Conservation (phyloP, 2,329 filamentous ascomycete species). For the Trichoderma atrobrunneum region DNA sequence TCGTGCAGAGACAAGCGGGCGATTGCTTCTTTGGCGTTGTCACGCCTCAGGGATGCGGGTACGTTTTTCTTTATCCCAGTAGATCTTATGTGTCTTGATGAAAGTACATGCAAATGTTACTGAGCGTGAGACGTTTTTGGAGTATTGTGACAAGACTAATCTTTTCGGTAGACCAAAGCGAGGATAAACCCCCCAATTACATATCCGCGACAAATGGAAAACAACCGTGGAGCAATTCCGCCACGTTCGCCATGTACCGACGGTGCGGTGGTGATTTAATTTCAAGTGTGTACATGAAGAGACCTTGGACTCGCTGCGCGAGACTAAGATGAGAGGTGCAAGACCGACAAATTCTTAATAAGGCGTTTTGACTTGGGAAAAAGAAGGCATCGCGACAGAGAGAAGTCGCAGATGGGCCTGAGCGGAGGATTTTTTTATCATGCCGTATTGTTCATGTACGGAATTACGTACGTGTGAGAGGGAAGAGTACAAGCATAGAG, state of each 20-base stretch:
- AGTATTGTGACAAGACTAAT: neutral
- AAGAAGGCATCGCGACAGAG: neutral
- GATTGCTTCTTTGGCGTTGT: slow-evolving; percentile 58
- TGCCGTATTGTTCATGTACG: neutral
- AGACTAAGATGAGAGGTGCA: neutral
- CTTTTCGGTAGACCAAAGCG: neutral
- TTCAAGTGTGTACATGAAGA: neutral
- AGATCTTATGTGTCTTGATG: neutral
- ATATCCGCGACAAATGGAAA: neutral
- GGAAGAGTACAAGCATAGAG: neutral
- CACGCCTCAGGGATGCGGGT: slow-evolving; percentile 59
- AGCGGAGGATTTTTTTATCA: neutral
- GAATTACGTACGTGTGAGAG: neutral
- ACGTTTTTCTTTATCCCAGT: slow-evolving; percentile 27
- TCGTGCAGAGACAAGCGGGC: slow-evolving; percentile 45
- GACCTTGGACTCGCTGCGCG: neutral
- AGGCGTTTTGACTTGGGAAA: neutral
- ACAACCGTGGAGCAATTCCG: neutral
- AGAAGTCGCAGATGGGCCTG: neutral
- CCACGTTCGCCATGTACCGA: neutral
- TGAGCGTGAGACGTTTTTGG: neutral
- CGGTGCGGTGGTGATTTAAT: neutral
- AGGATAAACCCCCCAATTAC: neutral
- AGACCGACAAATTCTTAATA: neutral
- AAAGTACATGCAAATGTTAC: neutral